phyloP scores from a whole-genome alignment of 2,329 filamentous ascomycete genomes.

The Nigrospora sphaerica region DNA sequence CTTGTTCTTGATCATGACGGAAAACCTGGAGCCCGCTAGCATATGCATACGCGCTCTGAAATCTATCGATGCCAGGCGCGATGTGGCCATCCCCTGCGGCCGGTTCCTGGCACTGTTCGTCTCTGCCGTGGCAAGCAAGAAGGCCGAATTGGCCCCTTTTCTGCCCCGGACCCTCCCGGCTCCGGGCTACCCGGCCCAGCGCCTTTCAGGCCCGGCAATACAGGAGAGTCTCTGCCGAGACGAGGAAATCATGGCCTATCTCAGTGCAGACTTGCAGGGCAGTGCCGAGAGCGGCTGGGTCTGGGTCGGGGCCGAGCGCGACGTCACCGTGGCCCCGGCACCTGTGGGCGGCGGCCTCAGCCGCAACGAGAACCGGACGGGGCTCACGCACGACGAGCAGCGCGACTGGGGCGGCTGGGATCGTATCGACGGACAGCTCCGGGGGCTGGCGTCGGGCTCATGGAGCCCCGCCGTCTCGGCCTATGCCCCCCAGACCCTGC shows the following conservation, averaged over 20 bases:
- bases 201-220: conserved; percentile 7
- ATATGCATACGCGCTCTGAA: conserved; percentile 66
- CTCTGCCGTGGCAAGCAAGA: conserved; percentile 52
- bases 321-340: conserved; percentile 20
- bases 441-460: conserved; percentile 35
- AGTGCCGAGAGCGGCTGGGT: conserved; percentile 74
- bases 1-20: conserved; percentile 69
- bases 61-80: conserved; percentile 62
- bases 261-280: conserved; percentile 80
- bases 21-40: conserved; percentile 65
- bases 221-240: conserved; percentile 48
- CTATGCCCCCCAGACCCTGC: conserved; percentile 19
- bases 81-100: conserved; percentile 71
- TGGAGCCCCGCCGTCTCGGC: conserved; percentile 14
- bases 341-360: conserved; percentile 29
- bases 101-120: conserved; percentile 79
- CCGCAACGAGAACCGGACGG: conserved; percentile 40
- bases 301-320: conserved; percentile 60
- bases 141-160: conserved; percentile 33
- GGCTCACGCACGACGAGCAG: conserved; percentile 48
- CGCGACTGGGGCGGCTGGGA: conserved; percentile 78
- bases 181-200: conserved; percentile 14
- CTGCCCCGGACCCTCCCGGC: conserved; percentile 14
- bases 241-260: conserved; percentile 83
- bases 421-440: conserved; percentile 57